Evolutionary conservation across 2,329 filamentous ascomycete genomes (phyloP).

Genomic region (Volutella citrinella): DNA sequence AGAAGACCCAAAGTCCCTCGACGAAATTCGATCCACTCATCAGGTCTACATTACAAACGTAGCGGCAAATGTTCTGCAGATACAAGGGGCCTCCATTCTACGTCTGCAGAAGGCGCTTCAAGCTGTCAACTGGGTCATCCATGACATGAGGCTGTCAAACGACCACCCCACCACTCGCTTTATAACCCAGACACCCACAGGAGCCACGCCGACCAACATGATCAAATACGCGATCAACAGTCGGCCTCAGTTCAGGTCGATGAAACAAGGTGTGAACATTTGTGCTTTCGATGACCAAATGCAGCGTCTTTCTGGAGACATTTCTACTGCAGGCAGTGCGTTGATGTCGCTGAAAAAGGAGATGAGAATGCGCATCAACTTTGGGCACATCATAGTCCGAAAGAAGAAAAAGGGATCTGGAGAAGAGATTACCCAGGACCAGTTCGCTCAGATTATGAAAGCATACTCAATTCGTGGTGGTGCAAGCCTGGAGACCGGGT

Average conservation of each 20-base stretch:
- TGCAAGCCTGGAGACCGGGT: constrained; percentile 27
- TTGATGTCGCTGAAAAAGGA: constrained; percentile 22
- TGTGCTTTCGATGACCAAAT: constrained; percentile 18
- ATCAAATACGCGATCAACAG: constrained; percentile 22
- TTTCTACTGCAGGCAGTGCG: constrained; percentile 20
- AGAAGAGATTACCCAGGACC: constrained; percentile 20
- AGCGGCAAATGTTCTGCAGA: constrained; percentile 22
- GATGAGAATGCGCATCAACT: constrained; percentile 31
- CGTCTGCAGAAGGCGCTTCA: constrained; percentile 25
- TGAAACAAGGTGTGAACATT: background rate
- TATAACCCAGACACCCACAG: constrained; percentile 25
- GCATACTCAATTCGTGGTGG: constrained; percentile 29
- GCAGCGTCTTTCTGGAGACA: constrained; percentile 14
- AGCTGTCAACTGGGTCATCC: constrained; percentile 29
- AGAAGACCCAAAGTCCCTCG: constrained; percentile 18
- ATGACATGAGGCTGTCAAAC: constrained; percentile 29
- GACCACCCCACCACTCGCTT: constrained; percentile 22
- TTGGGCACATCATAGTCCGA: constrained; percentile 28
- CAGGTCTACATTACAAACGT: constrained; percentile 30
- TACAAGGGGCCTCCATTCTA: constrained; percentile 21
- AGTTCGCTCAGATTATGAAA: constrained; percentile 24
- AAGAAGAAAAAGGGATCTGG: constrained; percentile 22
- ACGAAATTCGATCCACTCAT: constrained; percentile 26
- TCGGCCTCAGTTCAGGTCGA: constrained; percentile 19
- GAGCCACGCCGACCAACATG: constrained; percentile 6